Evolutionary conservation across 208 protist genomes (phyloP), one percentile per base, ranked within the genome.

Genomic region (Trichomonas vaginalis): DNA sequence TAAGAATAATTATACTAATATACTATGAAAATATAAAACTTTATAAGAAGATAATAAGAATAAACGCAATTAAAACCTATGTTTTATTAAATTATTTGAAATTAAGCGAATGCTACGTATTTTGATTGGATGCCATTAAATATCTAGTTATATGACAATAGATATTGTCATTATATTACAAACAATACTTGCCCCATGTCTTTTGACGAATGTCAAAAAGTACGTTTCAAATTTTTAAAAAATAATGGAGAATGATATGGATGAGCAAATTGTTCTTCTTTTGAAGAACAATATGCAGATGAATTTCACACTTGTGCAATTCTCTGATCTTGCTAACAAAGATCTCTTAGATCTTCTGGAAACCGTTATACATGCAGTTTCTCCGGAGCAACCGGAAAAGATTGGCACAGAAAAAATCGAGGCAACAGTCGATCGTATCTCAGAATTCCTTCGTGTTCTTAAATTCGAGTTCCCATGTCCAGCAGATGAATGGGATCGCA

Each of bases 331-430:
- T 4, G 27, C n/a, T 8, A 45, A 45, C 0, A 48, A 45, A 51
- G 86, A 92, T 39, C 86, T 92, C 15, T 45, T 92, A 35, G 86
- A 92, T 51, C 46, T 92, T n/a, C 46, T 92, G 14, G 45, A 92
- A 8, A 51, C 86, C 10, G 45, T 92, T 56, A 56, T 92, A 35
- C 45, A 92, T 32, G 45, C 40, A 92, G n/a, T 92, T 39, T 23
- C 15, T 35, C 40, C 42, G 21, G 45, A 23, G 12, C 40, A 56
- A 51, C 86, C 86, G 8, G 86, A 92, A 39, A 92, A 92, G 51
- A 92, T 92, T 39, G 86, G 86, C 23, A 92, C 86, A 51, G 86
- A 92, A 51, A 92, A 92, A 39, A 92, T 92, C 6, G 86, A 92
- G 51, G 42, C 39, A 35, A 92, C 86, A n/a, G 86, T 92, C 4